Evolutionary conservation across 805 yeast species (phyloP).

Genomic region (Ogataea pilisensis): DNA sequence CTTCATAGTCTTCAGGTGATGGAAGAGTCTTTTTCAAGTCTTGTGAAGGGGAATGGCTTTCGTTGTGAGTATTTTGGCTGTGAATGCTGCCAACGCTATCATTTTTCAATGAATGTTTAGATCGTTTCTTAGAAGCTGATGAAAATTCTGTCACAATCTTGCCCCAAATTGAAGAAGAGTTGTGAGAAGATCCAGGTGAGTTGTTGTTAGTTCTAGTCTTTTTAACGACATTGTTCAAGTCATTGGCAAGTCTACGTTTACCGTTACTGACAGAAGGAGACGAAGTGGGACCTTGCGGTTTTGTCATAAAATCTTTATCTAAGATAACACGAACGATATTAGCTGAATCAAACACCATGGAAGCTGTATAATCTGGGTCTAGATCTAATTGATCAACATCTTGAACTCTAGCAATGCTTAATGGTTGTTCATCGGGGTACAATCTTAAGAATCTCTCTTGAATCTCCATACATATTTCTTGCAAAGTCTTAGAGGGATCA

Average conservation of each 20-base stretch:
- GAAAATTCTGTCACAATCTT: conserved; percentile 4
- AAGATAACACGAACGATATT: conserved; percentile 45
- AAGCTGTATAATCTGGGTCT: conserved; percentile 69
- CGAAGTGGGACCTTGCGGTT: conserved; percentile 1
- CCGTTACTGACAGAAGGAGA: conserved; percentile 3
- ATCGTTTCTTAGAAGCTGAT: too few species aligned
- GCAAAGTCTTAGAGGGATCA: conserved; percentile 40
- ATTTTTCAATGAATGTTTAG: too few species aligned
- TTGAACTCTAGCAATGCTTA: conserved; percentile 59
- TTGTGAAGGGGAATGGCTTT: background rate
- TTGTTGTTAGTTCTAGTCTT: conserved; percentile 26
- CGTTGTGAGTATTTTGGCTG: too few species aligned
- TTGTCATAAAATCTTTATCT: conserved; percentile 32
- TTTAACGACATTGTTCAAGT: conserved; percentile 27
- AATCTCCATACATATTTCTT: conserved; percentile 50
- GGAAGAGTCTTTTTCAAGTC: conserved; percentile 16
- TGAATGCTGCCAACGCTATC: too few species aligned
- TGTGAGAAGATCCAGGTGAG: background rate
- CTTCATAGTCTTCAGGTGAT: conserved; percentile 16
- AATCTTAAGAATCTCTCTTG: conserved; percentile 52
- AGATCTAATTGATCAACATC: conserved; percentile 67
- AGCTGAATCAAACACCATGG: conserved; percentile 56
- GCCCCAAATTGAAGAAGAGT: conserved; percentile 21
- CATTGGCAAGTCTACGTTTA: conserved; percentile 23
- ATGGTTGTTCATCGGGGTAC: conserved; percentile 57